phyloP scores from a whole-genome alignment of 139 green algal genomes.

The Tetratostichococcus sp. region DNA sequence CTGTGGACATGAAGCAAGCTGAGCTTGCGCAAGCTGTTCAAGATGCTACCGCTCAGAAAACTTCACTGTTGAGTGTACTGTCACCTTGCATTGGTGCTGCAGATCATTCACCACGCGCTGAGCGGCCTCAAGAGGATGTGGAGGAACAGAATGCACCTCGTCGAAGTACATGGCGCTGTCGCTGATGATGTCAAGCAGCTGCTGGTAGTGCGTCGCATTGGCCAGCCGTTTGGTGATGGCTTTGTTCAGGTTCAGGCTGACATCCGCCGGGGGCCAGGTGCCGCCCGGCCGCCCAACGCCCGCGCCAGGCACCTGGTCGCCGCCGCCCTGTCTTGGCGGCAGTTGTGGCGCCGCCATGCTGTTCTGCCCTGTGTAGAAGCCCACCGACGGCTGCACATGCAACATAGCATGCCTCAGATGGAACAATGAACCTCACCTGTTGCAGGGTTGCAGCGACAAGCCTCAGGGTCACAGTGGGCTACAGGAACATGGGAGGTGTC shows the following conservation, averaged over 20 bases:
- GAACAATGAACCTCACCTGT: no score
- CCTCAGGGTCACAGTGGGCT: no score
- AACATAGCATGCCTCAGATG: no score
- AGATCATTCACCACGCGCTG: no score
- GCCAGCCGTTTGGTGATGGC: conserved; percentile 33
- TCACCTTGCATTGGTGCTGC: no score
- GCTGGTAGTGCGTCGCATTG: conserved; percentile 26
- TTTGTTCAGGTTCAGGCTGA: conserved; percentile 29
- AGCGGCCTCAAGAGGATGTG: no score
- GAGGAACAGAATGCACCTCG: no score
- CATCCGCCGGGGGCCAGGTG: background rate
- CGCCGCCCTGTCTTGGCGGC: background rate
- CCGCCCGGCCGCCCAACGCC: background rate
- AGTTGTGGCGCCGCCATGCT: background rate
- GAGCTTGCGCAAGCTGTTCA: no score
- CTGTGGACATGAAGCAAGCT: background rate
- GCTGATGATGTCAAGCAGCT: conserved; percentile 24
- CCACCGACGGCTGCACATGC: background rate
- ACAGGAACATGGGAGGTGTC: no score
- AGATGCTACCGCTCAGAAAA: no score
- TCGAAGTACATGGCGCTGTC: conserved; percentile 23
- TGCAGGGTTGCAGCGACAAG: no score
- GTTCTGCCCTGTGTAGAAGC: background rate
- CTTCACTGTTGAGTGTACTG: no score
- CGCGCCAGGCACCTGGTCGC: background rate